phyloP scores from a whole-genome alignment of 768 basidiomycete species.

The Lactifluus rugatus region DNA sequence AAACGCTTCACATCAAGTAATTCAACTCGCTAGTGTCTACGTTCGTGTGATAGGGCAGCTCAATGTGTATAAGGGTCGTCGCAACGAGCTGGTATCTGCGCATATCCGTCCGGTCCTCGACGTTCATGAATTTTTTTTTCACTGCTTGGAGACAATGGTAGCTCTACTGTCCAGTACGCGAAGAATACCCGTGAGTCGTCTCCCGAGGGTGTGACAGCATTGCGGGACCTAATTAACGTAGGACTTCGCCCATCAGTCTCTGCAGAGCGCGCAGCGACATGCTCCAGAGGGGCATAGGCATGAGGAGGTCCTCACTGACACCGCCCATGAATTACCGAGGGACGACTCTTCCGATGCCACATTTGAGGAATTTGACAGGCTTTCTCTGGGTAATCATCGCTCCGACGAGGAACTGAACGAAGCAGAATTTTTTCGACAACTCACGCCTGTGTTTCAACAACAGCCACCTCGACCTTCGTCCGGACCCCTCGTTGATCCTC shows the following conservation, averaged over 20 bases:
- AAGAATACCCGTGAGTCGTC: slow-evolving; percentile 23
- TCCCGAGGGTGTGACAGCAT: not conserved
- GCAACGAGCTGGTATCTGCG: slow-evolving; percentile 31
- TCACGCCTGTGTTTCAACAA: not conserved
- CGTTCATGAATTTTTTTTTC: slow-evolving; percentile 38
- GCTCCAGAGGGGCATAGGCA: not conserved
- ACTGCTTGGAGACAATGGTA: slow-evolving; percentile 35
- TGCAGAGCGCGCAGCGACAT: not conserved
- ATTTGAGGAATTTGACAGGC: not conserved
- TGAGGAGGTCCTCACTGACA: not conserved
- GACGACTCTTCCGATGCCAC: not conserved
- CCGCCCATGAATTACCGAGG: not conserved
- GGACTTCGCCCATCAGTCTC: not conserved
- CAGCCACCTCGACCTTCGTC: not conserved
- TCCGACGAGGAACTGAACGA: not conserved
- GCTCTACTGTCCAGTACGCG: slow-evolving; percentile 28
- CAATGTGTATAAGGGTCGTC: slow-evolving; percentile 29
- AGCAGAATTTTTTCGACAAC: not conserved
- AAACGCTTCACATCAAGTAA: not conserved
- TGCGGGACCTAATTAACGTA: not conserved
- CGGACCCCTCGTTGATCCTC: not conserved
- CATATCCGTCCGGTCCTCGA: slow-evolving; percentile 34
- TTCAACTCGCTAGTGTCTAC: not conserved
- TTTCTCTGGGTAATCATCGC: not conserved
- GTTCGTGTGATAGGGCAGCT: slow-evolving; percentile 10